Conservation (phyloP, 2,329 filamentous ascomycete genomes). For the Apiospora arundinis region DNA sequence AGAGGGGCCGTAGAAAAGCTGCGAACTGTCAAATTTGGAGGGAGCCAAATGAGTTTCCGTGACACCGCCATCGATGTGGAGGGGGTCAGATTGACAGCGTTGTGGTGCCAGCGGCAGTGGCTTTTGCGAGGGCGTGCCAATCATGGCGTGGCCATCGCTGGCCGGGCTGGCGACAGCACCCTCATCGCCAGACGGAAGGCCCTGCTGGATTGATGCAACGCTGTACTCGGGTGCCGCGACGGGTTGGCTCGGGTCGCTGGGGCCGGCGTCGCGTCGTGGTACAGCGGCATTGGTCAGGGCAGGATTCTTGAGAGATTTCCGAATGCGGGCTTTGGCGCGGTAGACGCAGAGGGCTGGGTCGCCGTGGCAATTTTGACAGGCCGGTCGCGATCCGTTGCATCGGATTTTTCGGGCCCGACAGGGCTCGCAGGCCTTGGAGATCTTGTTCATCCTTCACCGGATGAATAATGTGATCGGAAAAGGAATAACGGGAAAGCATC, state of each 20-base stretch:
- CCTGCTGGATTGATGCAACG: background rate
- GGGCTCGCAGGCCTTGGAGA: conserved; percentile 32
- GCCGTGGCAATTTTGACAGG: conserved; percentile 27
- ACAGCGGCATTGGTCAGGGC: conserved; percentile 25
- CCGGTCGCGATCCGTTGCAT: conserved; percentile 29
- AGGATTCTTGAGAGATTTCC: conserved; percentile 42
- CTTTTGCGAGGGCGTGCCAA: background rate
- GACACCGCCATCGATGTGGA: conserved; percentile 31
- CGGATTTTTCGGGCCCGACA: conserved; percentile 32
- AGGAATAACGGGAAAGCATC: conserved; percentile 7
- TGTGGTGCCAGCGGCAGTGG: background rate
- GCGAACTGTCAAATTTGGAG: conserved; percentile 33
- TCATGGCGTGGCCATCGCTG: conserved; percentile 14
- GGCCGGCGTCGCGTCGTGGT: background rate
- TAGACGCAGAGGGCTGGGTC: conserved; percentile 29
- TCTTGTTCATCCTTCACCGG: conserved; percentile 24
- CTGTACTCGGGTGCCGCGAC: background rate
- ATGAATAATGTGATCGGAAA: conserved; percentile 1
- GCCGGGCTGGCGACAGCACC: background rate
- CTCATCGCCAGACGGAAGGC: background rate
- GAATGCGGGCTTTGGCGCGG: conserved; percentile 36
- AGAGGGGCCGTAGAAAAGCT: conserved; percentile 38
- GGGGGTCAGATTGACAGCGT: background rate
- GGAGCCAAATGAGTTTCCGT: conserved; percentile 31
- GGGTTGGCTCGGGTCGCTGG: background rate